Base-by-base conservation (phyloP, 306 rosid species). In the Inga leiocalycina region DNA sequence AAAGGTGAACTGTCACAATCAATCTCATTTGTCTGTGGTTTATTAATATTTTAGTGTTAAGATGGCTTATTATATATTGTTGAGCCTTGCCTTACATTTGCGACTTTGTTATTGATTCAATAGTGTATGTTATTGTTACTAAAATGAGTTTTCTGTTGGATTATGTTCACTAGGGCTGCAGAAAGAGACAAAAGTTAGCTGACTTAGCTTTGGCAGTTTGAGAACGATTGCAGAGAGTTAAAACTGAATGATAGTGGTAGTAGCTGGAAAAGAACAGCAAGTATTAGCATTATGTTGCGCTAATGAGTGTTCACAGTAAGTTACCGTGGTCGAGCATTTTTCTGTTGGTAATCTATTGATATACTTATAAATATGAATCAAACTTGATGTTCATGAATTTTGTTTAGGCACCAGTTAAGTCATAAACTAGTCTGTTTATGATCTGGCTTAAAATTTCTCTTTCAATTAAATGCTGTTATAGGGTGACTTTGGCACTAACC, bases 401-500 rank as follows among this genome's bases (percentile, higher is more conserved):
- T 76, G 68, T 57, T 76, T 54, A n/a, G 69, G 79, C 51, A 37
- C 39, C n/a, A 20, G 16, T 12, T 3, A 5, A 56, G 27, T 76
- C 68, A 37, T 66, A 17, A 20, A 35, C 8, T 4, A 27, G 61
- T 73, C 62, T 54, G 14, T 75, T 54, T 54, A 20, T 35, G 35
- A 56, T 27, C 41, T 52, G 48, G 39, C 41, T 19, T 34, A 20
- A 52, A 52, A 75, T 75, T 75, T 75, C 34, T 39, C 79, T 75
- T 32, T 32, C 14, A 10, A 34, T 14, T 8, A 4, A 74, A 5
- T 75, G 65, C 32, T 34, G 34, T 35, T 11, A 19, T 19, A 17
- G 8, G 49, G n/a, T 24, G 27, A 34, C 32, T 30, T 48, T 52
- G 8, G 10, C 6, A 35, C 67, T 52, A 54, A 34, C 67, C 49